A percentile compares a stretch with the other conserved stretches of the same genome.
phyloP scores from a whole-genome alignment of 176 grass and related monocot genomes.

The Bothriochloa decipiens region DNA sequence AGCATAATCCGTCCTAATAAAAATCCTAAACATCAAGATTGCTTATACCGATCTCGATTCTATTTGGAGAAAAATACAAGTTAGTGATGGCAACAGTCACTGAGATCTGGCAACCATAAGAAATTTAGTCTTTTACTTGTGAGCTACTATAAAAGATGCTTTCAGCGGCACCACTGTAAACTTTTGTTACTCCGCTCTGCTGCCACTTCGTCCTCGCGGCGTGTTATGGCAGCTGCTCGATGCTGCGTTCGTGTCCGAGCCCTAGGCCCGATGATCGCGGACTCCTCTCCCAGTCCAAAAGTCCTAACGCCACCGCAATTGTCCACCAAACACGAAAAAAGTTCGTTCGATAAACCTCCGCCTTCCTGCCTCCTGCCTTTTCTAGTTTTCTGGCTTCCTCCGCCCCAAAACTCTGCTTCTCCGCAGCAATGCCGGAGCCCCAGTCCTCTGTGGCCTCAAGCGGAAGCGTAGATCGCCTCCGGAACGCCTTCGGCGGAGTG shows the following conservation, averaged over 20 bases:
- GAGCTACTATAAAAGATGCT: too few relatives aligned
- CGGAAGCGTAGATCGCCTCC: conserved; percentile 47
- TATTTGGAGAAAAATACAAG: background rate
- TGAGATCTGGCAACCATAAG: background rate
- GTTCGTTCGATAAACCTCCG: conserved; percentile 14
- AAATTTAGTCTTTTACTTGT: background rate
- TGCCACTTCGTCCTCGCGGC: background rate
- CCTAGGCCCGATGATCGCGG: too few relatives aligned
- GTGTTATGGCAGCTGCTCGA: too few relatives aligned
- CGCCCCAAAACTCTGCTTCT: background rate
- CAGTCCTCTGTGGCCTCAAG: conserved; percentile 34
- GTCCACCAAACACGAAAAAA: background rate
- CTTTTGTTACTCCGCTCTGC: too few relatives aligned
- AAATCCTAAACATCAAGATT: background rate
- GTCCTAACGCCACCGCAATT: too few relatives aligned
- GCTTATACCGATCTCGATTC: background rate
- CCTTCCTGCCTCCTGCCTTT: background rate
- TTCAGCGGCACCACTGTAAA: too few relatives aligned
- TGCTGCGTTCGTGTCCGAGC: too few relatives aligned
- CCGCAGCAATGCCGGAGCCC: conserved; percentile 71
- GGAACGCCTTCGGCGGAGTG: conserved; percentile 87
- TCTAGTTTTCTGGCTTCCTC: too few relatives aligned
- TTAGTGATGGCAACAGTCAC: background rate
- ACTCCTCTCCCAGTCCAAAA: too few relatives aligned
- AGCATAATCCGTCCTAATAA: background rate